These are phyloP conservation scores for Globisporangium nunn DNA, from an alignment of 352 stramenopile species.

Conservation along the genomic window DNA sequence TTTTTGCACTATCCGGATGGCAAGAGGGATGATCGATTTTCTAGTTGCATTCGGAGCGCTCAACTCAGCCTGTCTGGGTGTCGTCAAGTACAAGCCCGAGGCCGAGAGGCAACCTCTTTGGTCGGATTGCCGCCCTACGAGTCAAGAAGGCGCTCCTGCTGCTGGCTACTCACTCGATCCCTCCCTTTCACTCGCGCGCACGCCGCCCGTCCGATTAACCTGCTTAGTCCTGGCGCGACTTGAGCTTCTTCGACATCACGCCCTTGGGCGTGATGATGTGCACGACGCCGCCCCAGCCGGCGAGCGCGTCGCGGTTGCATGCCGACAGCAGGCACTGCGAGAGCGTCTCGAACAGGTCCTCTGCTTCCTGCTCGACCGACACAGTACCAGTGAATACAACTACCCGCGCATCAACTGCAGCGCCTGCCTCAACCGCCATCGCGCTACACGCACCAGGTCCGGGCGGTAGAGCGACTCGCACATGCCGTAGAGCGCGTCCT, in stretches of 20 bases:
- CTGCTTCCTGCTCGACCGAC: conserved; percentile 55
- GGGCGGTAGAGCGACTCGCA: conserved; percentile 98
- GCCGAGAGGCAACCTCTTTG: too few relatives aligned
- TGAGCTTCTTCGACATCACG: conserved; percentile 78
- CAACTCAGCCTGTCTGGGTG: too few relatives aligned
- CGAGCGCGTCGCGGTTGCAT: conserved; percentile 97
- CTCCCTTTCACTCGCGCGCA: neutral
- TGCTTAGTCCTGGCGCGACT: conserved; percentile 71
- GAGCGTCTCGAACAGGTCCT: conserved; percentile 98
- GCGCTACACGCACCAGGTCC: conserved; percentile 69
- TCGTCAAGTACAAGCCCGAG: too few relatives aligned
- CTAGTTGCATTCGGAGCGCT: too few relatives aligned
- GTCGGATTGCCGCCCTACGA: too few relatives aligned
- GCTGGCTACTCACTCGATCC: too few relatives aligned
- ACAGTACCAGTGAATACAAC: too few relatives aligned
- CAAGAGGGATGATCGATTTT: too few relatives aligned
- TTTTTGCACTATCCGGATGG: too few relatives aligned
- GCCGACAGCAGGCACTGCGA: conserved; percentile 96
- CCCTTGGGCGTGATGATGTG: conserved; percentile 95
- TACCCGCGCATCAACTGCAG: too few relatives aligned
- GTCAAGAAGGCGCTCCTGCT: too few relatives aligned
- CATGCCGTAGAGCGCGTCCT: conserved; percentile 97
- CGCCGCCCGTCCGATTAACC: neutral
- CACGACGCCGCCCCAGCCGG: conserved; percentile 97
- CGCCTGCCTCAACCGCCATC: too few relatives aligned